Conservation (phyloP, 441 rosid genomes). For the Aquilaria agallochum region DNA sequence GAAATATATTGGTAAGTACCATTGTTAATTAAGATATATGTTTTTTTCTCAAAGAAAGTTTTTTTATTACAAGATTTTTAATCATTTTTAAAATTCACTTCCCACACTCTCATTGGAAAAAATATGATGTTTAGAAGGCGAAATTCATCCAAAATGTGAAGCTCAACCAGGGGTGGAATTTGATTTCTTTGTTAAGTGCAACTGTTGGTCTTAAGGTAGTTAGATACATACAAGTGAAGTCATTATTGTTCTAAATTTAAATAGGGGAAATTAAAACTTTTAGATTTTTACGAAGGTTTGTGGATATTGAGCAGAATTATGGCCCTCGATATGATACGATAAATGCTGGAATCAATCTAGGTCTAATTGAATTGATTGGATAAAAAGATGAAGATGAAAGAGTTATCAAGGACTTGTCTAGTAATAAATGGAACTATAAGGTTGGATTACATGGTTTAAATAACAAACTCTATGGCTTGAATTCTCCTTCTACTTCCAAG, state of each 20-base stretch:
- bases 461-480: conserved; percentile 1
- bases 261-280: too few relatives aligned
- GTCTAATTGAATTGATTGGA: conserved; percentile 48
- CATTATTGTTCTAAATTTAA: too few relatives aligned
- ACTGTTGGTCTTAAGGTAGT: conserved; percentile 56
- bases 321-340: conserved; percentile 44
- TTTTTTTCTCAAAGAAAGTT: too few relatives aligned
- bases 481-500: neutral
- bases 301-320: conserved; percentile 39
- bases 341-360: conserved; percentile 35
- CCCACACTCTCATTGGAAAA: conserved; percentile 44
- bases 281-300: too few relatives aligned
- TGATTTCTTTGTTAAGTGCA: conserved; percentile 52
- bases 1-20: conserved; percentile 36
- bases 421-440: conserved; percentile 54
- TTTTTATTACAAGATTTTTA: too few relatives aligned
- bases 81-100: too few relatives aligned
- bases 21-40: too few relatives aligned
- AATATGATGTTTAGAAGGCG: conserved; percentile 21
- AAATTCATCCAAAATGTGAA: conserved; percentile 30
- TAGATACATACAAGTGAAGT: neutral
- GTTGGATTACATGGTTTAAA: conserved; percentile 36
- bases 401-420: conserved; percentile 43
- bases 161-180: conserved; percentile 37
- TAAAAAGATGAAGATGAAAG: conserved; percentile 36